These are phyloP conservation scores for Aureobasidium melanogenum DNA, from an alignment of 2,329 filamentous ascomycete genomes.

Conservation along the genomic window DNA sequence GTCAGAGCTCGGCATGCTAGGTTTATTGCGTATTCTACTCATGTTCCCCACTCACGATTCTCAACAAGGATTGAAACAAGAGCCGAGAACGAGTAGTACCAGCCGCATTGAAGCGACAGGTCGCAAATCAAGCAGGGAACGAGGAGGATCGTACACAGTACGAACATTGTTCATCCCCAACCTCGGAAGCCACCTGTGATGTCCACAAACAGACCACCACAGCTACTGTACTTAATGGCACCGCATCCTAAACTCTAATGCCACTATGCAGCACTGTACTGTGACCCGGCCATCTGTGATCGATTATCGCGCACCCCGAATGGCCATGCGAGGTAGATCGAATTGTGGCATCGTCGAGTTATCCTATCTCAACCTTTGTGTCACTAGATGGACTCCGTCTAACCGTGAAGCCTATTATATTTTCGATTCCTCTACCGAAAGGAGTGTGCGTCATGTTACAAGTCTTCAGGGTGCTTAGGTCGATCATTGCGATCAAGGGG, in stretches of 20 bases:
- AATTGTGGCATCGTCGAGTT: too few species aligned
- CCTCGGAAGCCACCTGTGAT: too few species aligned
- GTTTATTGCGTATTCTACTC: background rate
- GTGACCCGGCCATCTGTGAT: background rate
- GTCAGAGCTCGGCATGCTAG: background rate
- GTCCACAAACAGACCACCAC: background rate
- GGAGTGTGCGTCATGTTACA: background rate
- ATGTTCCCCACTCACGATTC: background rate
- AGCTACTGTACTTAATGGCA: background rate
- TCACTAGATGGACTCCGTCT: background rate
- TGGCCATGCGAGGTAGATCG: background rate
- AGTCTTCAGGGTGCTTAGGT: too few species aligned
- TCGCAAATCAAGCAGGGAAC: background rate
- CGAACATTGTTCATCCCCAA: background rate
- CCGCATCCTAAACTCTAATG: background rate
- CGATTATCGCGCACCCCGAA: background rate
- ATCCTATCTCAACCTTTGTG: background rate
- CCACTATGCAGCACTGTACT: background rate
- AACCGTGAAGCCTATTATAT: background rate
- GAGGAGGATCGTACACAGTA: background rate
- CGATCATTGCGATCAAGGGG: background rate
- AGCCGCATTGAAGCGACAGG: background rate
- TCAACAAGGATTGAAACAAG: background rate
- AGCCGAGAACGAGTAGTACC: background rate
- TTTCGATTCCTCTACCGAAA: background rate